Evolutionary conservation across 2,329 filamentous ascomycete genomes (phyloP), one percentile per base, ranked within the genome.

Genomic region (Fusarium virguliforme): DNA sequence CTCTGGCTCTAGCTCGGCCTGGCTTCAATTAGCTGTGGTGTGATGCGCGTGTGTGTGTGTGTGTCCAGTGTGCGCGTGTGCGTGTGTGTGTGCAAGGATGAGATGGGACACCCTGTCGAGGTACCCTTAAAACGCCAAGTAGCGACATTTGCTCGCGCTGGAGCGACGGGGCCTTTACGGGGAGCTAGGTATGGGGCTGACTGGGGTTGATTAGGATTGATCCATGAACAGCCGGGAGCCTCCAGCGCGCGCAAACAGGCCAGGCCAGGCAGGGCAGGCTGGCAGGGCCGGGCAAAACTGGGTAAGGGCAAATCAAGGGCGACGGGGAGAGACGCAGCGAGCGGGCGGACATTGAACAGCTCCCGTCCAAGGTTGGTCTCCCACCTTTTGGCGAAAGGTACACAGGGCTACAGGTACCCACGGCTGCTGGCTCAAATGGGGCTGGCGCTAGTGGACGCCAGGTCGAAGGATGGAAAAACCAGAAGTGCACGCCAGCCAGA

Each of bases 171-270:
- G 53, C 65, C 65, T 72, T 72, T 67, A 72, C 66, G 62, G 65
- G 65, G 70, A 75, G 65, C 70, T 67, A 65, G 70, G 70, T 61
- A 73, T 64, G 73, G 69, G 73, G 73, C 71, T 74, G 71, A 71
- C 73, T 64, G 73, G 72, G 62, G 62, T 55, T 56, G 64, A 54
- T 41, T 40, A 51, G 55, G 38, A 50, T 51, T 67, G 48, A 71
- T 34, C 55, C 56, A 65, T 32, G 56, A 60, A 68, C 35, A 53
- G 28, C 8, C 40, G 30, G 56, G 35, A 56, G 34, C 55, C 54
- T 62, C 50, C 43, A 67, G 53, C 37, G 63, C 15, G 30, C 46
- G 18, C 18, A 18, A 15, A 34, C 50, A 53, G 50, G 30, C 18
- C 26, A 18, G 32, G 24, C 30, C 18, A 43, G 24, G 40, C 18